Evolutionary conservation across 2,329 filamentous ascomycete genomes (phyloP), one percentile per base, ranked within the genome.

Genomic region (Trichoderma atroviride): DNA sequence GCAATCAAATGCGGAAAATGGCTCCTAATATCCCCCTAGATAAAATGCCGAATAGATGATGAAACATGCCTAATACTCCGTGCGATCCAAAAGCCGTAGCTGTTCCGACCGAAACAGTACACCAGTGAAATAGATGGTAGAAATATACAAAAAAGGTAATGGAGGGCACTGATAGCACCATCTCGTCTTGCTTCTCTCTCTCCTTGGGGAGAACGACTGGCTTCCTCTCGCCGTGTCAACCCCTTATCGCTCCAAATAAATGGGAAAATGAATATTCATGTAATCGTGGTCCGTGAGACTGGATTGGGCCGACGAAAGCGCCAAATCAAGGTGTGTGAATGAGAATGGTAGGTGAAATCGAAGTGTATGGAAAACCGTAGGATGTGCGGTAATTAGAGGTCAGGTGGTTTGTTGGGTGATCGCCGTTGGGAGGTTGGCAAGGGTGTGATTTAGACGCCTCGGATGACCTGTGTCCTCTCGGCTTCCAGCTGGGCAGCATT

Each of bases 391-490:
- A 65, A 65, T 59, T 52, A 59, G 58, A 16, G 57, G 65, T 55
- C 33, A 59, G 58, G 19, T 31, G 24, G 56, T 31, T 43, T 61
- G 33, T 63, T 55, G 56, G 63, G 31, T n/a, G 63, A 52, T 52
- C 55, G 55, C 55, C 40, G 37, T 43, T 40, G 47, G 50, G 63
- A 43, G 37, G 37, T 31, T 58, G 29, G 53, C 55, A 67, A 69
- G 58, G 60, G 60, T 67, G 33, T 56, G 7, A 50, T 67, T 81
- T 87, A 97, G 80, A 97, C 91, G 72, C 94, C 94, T 82, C 92
- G 94, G 83, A 98, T 96, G 76, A 96, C 94, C 73, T 95, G 91
- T 58, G 96, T 99, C 78, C 95, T 88, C 86, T 99, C 95, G 69
- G 90, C 89, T 81, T 97, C 93, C 78, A 99, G 85, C 83, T 96